phyloP scores from a whole-genome alignment of 2,329 filamentous ascomycete genomes.

The Nigrograna mackinnonii region DNA sequence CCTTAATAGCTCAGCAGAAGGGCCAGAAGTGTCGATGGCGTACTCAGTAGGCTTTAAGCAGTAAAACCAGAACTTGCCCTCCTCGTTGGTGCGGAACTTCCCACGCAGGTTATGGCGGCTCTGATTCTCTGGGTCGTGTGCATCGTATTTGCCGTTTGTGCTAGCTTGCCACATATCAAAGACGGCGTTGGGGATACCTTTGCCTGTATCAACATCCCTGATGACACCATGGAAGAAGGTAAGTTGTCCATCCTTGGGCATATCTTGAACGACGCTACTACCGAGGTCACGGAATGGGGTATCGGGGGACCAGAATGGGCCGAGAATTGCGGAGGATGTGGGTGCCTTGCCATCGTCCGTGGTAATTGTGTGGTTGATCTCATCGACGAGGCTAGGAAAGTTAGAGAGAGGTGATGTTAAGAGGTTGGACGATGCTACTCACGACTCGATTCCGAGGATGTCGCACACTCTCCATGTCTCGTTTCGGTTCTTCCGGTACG shows the following conservation, averaged over 20 bases:
- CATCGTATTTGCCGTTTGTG: conserved; percentile 72
- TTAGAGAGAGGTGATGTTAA: background rate
- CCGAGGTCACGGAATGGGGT: conserved; percentile 69
- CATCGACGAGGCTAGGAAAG: conserved; percentile 57
- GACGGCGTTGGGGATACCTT: conserved; percentile 65
- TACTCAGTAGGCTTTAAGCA: conserved; percentile 72
- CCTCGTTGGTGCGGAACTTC: conserved; percentile 68
- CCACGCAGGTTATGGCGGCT: conserved; percentile 71
- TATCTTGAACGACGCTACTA: conserved; percentile 64
- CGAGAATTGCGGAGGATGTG: conserved; percentile 71
- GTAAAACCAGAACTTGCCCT: conserved; percentile 70
- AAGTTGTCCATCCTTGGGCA: conserved; percentile 58
- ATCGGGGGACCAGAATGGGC: conserved; percentile 69
- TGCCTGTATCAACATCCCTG: conserved; percentile 62
- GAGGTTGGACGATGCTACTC: conserved; percentile 23
- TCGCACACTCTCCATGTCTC: conserved; percentile 71
- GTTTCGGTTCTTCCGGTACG: conserved; percentile 66
- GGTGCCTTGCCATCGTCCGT: conserved; percentile 61
- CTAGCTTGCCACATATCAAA: conserved; percentile 76
- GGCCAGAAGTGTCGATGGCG: conserved; percentile 63
- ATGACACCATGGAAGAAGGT: conserved; percentile 69
- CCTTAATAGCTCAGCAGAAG: conserved; percentile 52
- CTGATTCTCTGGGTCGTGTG: conserved; percentile 70
- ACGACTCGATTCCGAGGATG: conserved; percentile 71
- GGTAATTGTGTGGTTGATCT: conserved; percentile 63